phyloP scores from a whole-genome alignment of 2,329 filamentous ascomycete species.

The Alternaria sp. region DNA sequence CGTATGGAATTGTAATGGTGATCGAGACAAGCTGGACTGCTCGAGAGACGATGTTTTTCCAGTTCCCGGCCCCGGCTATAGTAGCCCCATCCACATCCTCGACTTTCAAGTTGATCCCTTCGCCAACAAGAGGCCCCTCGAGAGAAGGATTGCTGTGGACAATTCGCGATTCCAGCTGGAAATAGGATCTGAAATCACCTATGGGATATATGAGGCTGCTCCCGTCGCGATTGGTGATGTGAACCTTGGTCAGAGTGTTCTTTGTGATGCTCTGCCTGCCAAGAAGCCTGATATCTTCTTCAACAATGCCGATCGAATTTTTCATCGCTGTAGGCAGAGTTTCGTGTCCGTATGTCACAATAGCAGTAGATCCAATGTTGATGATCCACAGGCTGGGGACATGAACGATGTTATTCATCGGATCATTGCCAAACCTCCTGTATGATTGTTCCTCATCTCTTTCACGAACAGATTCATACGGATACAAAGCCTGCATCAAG shows the following conservation, averaged over 20 bases:
- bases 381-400: conserved; percentile 42
- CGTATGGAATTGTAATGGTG: conserved; percentile 19
- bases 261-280: neutral
- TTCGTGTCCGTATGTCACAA: conserved; percentile 38
- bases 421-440: conserved; percentile 26
- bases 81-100: neutral
- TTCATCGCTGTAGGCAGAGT: conserved; percentile 28
- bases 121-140: neutral
- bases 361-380: conserved; percentile 30
- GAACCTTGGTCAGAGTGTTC: conserved; percentile 19
- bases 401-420: conserved; percentile 27
- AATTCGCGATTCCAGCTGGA: conserved; percentile 39
- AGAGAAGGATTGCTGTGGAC: conserved; percentile 20
- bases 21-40: conserved; percentile 26
- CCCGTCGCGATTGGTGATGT: conserved; percentile 29
- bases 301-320: conserved; percentile 32
- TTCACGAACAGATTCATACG: conserved; percentile 38
- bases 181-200: conserved; percentile 34
- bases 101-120: conserved; percentile 15
- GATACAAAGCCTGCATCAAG: conserved; percentile 43
- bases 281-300: conserved; percentile 26
- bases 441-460: conserved; percentile 41
- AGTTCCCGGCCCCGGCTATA: conserved; percentile 23
- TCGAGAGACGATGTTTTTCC: conserved; percentile 25
- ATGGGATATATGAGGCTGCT: conserved; percentile 28